These are phyloP conservation scores for Pholiota adiposa DNA, from an alignment of 1,284 basidiomycete genomes.

Conservation along the genomic window DNA sequence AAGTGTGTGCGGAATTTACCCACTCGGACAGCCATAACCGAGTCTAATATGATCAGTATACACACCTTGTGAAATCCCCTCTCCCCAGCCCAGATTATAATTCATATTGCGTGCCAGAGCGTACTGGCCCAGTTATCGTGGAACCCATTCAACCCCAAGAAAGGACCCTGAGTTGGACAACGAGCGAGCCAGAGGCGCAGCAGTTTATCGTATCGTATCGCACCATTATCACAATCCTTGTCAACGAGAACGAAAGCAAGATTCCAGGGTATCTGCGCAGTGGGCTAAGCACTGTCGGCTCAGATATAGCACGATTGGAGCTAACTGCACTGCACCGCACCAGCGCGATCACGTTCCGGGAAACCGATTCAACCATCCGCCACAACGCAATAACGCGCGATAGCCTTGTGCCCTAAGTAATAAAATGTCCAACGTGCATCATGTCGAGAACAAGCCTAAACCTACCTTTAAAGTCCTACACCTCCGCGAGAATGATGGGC, in stretches of 20 bases:
- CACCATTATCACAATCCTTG: background rate
- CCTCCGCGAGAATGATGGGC: background rate
- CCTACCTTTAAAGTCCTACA: background rate
- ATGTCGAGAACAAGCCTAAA: background rate
- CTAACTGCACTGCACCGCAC: background rate
- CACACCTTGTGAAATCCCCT: background rate
- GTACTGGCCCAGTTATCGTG: background rate
- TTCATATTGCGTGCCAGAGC: background rate
- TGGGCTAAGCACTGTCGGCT: background rate
- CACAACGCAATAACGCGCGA: background rate
- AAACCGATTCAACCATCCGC: background rate
- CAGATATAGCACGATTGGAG: background rate
- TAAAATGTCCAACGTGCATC: background rate
- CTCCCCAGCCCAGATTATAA: background rate
- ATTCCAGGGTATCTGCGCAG: constrained; percentile 1
- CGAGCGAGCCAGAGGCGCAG: background rate
- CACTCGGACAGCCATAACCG: too few species aligned
- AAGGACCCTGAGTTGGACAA: background rate
- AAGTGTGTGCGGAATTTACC: too few species aligned
- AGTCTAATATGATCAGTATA: background rate
- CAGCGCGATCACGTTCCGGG: background rate
- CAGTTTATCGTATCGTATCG: background rate
- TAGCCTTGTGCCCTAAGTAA: background rate
- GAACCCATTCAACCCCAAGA: background rate
- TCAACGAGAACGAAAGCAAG: background rate